Evolutionary conservation across 2,329 filamentous ascomycete species (phyloP).

Genomic region (Ascochyta pisi): DNA sequence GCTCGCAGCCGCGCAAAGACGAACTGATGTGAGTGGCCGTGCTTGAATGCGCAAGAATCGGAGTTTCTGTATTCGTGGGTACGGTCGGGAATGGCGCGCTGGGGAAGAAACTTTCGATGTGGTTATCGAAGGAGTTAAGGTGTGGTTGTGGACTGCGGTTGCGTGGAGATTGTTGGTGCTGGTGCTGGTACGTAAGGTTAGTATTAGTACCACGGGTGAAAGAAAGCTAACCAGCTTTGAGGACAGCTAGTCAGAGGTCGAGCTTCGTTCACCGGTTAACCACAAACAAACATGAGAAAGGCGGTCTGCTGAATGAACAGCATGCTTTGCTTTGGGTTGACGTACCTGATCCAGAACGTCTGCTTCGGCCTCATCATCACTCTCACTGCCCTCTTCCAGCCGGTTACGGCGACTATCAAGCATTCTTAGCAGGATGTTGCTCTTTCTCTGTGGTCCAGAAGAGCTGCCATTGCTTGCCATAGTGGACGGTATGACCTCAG

Average conservation of each 20-base stretch:
- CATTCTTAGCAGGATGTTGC: background rate
- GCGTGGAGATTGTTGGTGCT: constrained; percentile 11
- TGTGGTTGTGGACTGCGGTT: constrained; percentile 9
- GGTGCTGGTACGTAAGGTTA: constrained; percentile 14
- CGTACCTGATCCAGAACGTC: constrained; percentile 17
- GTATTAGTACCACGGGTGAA: background rate
- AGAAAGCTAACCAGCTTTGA: background rate
- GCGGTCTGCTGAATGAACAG: background rate
- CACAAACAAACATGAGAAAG: background rate
- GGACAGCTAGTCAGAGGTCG: background rate
- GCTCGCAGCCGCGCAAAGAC: background rate
- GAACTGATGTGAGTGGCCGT: background rate
- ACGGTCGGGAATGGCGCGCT: background rate
- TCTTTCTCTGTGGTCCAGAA: background rate
- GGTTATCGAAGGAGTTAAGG: background rate
- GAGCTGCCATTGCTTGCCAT: background rate
- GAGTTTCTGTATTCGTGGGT: background rate
- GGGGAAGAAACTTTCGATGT: background rate
- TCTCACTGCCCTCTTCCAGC: constrained; percentile 4
- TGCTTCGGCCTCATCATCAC: constrained; percentile 19
- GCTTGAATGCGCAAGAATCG: background rate
- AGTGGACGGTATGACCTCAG: background rate
- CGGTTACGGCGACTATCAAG: constrained; percentile 11
- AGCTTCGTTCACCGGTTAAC: background rate
- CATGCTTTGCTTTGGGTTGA: background rate